These are phyloP conservation scores for Platanus orientalis DNA, from an alignment of 164 flowering plant genomes.

Conservation along the genomic window DNA sequence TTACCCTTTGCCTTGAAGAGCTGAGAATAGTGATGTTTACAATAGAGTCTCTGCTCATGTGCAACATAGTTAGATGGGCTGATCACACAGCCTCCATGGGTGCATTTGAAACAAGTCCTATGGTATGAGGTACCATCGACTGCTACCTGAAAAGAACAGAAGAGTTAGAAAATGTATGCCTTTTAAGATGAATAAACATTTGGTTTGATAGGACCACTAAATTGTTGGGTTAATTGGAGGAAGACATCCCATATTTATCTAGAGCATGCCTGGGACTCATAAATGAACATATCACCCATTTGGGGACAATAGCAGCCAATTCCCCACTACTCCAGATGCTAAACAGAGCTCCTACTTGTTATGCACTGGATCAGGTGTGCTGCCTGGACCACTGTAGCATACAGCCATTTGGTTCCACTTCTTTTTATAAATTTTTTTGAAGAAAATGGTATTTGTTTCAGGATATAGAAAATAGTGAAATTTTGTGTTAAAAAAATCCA, in stretches of 20 bases:
- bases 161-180: not conserved
- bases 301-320: too few species aligned
- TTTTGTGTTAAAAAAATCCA: too few species aligned
- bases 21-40: conserved; percentile 78
- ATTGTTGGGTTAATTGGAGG: not conserved
- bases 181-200: not conserved
- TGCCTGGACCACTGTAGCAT: too few species aligned
- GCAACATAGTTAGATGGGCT: conserved; percentile 84
- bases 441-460: too few species aligned
- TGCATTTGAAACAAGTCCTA: conserved; percentile 77
- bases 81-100: conserved; percentile 77
- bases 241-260: not conserved
- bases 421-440: too few species aligned
- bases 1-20: conserved; percentile 80
- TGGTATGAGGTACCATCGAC: conserved; percentile 80
- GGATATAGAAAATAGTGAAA: too few species aligned
- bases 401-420: too few species aligned
- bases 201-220: not conserved
- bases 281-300: too few species aligned
- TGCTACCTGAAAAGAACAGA: conserved; percentile 50
- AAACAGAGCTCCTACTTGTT: too few species aligned
- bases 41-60: conserved; percentile 74
- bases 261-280: not conserved
- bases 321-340: too few species aligned
- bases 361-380: too few species aligned